Evolutionary conservation across 305 asterid genomes (phyloP), one percentile per base, ranked within the genome.

Genomic region (Fraxinus floribunda): DNA sequence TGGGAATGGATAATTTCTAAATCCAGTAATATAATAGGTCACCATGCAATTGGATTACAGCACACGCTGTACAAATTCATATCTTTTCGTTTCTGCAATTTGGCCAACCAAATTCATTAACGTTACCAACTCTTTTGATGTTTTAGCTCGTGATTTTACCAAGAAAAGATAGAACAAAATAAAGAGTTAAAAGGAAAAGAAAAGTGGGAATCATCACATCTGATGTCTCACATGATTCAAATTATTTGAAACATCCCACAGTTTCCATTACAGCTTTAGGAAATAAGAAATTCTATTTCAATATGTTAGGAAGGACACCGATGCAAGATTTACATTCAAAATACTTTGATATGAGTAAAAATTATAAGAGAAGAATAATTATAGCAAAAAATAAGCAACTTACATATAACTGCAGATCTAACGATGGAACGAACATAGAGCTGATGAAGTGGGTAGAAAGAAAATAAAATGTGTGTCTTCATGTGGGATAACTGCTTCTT

Each of bases 101-200:
- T 68, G 38, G 36, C 38, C 75, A 68, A 22, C 75, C 75, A 68
- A 68, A 68, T 68, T 68, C 75, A 68, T 68, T 66, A 13, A 24
- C 16, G 18, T 11, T 13, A 68, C 38, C 38, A 29, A 29, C 75
- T 68, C 38, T 68, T 68, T 13, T 68, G 75, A 68, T 29, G 38
- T 68, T 68, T 29, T 68, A 29, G 38, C 75, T 68, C 75, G 30
- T 26, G 36, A 26, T 29, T 68, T 68, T 68, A 68, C 38, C 75
- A 29, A 26, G 75, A 29, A 68, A 68, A 3, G 60, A 29, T 30
- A 68, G 16, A 68, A 66, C 74, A 10, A 29, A 26, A 66, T 66
- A 66, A 66, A 66, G 73, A 5, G 74, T 29, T 66, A 10, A 20
- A 66, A 66, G 74, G 74, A 66, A 66, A 66, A 26, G 32, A 24